Percentiles rank a stretch among this genome's conserved stretches.
Evolutionary conservation across 2,329 filamentous ascomycete genomes (phyloP).

Genomic region (Ophidiomyces ophidiicola): DNA sequence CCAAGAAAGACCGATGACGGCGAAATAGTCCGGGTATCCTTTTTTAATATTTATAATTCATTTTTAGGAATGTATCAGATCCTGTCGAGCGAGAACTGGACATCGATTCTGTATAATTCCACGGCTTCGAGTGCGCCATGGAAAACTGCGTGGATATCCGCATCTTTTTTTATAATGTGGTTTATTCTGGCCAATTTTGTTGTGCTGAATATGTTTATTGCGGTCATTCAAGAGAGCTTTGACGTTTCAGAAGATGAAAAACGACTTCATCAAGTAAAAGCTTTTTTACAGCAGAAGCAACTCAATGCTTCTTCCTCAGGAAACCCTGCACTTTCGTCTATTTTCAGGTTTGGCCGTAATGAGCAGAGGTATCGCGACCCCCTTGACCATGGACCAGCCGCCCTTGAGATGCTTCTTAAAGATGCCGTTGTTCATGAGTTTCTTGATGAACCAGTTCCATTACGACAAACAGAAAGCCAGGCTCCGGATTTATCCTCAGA

Average conservation of each 20-base stretch:
- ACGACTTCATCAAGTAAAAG: conserved; percentile 87
- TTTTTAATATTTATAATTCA: conserved; percentile 84
- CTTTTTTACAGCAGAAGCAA: conserved; percentile 85
- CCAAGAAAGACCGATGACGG: conserved; percentile 51
- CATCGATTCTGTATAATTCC: conserved; percentile 67
- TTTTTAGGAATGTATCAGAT: conserved; percentile 98
- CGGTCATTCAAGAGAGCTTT: conserved; percentile 98
- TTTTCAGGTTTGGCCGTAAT: conserved; percentile 52
- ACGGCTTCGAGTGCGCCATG: conserved; percentile 54
- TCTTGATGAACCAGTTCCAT: conserved; percentile 54
- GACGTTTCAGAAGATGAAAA: conserved; percentile 98
- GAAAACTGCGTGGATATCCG: conserved; percentile 82
- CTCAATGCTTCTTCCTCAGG: conserved; percentile 54
- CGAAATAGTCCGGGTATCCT: conserved; percentile 57
- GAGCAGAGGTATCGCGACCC: conserved; percentile 60
- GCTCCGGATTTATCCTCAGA: conserved; percentile 22
- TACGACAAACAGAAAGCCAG: conserved; percentile 23
- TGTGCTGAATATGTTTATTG: conserved; percentile 99
- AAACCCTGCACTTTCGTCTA: conserved; percentile 64
- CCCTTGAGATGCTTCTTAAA: conserved; percentile 91
- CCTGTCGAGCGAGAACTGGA: conserved; percentile 94
- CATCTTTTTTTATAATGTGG: conserved; percentile 84
- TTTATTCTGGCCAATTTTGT: conserved; percentile 94
- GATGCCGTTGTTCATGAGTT: conserved; percentile 93
- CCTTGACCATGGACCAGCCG: conserved; percentile 79